phyloP scores from a whole-genome alignment of 192 early-diverging fungal genomes.

The Entophlyctis luteolus region DNA sequence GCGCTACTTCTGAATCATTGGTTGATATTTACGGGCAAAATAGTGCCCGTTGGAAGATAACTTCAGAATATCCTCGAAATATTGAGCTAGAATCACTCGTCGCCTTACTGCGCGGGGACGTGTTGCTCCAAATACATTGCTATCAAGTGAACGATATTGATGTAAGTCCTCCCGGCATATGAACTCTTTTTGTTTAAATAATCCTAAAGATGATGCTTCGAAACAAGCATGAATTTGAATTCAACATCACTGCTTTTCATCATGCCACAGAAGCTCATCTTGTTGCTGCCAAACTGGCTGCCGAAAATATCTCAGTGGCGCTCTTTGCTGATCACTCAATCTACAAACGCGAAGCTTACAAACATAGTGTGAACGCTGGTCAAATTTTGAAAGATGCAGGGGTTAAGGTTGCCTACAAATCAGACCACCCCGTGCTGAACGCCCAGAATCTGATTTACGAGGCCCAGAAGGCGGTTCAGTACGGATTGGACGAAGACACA shows the following conservation, averaged over 20 bases:
- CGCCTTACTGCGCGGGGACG: constrained; percentile 64
- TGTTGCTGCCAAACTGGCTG: constrained; percentile 59
- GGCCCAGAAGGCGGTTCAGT: constrained; percentile 69
- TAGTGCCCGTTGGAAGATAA: constrained; percentile 41
- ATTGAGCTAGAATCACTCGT: constrained; percentile 58
- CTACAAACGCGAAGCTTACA: constrained; percentile 76
- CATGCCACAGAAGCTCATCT: constrained; percentile 75
- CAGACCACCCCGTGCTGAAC: constrained; percentile 75
- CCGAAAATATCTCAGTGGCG: constrained; percentile 63
- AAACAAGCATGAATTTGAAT: constrained; percentile 68
- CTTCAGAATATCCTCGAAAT: constrained; percentile 57
- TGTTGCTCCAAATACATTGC: constrained; percentile 70
- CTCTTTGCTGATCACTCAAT: constrained; percentile 60
- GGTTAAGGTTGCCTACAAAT: constrained; percentile 71
- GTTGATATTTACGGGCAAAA: constrained; percentile 28
- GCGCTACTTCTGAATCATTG: constrained; percentile 27
- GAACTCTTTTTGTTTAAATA: neutral
- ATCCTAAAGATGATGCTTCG: constrained; percentile 65
- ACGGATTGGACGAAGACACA: constrained; percentile 58
- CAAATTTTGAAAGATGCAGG: constrained; percentile 63
- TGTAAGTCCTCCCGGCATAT: neutral
- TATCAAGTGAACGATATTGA: constrained; percentile 28
- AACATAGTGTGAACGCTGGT: constrained; percentile 47
- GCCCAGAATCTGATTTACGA: constrained; percentile 68
- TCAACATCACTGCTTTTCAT: constrained; percentile 70